Evolutionary conservation across 345 rosid species (phyloP).

Genomic region (Arabis hirsuta): DNA sequence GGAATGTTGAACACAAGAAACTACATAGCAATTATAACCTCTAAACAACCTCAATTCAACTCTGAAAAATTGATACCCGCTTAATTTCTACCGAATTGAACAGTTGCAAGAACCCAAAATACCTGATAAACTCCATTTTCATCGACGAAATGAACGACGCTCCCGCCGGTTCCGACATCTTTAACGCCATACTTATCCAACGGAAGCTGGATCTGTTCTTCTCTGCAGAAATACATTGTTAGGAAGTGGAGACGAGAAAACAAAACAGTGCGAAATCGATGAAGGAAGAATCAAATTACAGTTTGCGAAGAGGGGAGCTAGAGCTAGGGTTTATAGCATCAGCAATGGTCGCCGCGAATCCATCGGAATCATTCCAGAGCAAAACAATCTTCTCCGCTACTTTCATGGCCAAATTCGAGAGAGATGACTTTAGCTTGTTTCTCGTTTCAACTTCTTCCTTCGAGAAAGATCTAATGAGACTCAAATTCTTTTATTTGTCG

Average conservation of each 20-base stretch:
- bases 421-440: background rate
- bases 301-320: conserved; percentile 49
- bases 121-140: conserved; percentile 57
- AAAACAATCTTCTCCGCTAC: conserved; percentile 61
- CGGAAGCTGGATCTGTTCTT: conserved; percentile 61
- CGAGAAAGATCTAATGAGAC: background rate
- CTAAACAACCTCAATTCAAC: background rate
- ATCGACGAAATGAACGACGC: conserved; percentile 61
- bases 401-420: conserved; percentile 44
- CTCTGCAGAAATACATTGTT: conserved; percentile 46
- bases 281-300: conserved; percentile 47
- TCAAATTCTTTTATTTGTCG: too few relatives aligned
- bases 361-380: conserved; percentile 57
- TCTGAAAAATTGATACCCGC: background rate
- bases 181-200: conserved; percentile 55
- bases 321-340: conserved; percentile 55
- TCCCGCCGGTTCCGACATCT: conserved; percentile 50
- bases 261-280: conserved; percentile 7
- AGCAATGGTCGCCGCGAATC: conserved; percentile 53
- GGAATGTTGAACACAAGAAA: background rate
- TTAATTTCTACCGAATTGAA: background rate
- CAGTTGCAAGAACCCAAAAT: background rate
- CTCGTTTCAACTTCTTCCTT: conserved; percentile 11
- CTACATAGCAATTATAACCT: background rate
- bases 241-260: background rate